A percentile compares a stretch with the other conserved stretches of the same genome.
Conservation (phyloP, 2,329 filamentous ascomycete species). For the Phyllosticta citribraziliensis region DNA sequence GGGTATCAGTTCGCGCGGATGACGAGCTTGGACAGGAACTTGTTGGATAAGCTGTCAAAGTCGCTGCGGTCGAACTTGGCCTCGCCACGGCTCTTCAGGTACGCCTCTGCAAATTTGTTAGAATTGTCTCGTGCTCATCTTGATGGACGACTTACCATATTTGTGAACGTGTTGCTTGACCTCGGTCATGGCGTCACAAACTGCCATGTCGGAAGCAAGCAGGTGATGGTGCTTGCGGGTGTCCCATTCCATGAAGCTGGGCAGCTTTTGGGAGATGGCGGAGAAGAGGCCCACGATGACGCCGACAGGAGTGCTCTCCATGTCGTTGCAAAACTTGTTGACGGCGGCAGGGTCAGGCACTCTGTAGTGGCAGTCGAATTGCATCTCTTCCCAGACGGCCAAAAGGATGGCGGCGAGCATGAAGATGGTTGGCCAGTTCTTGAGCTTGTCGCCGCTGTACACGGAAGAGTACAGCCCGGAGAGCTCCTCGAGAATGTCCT, state of each 20-base stretch:
- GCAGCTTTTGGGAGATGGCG: constrained; percentile 93
- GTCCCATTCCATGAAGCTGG: constrained; percentile 89
- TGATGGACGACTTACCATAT: constrained; percentile 59
- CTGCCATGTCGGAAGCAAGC: constrained; percentile 80
- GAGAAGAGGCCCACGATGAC: constrained; percentile 96
- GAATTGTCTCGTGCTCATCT: not conserved
- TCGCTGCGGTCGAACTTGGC: constrained; percentile 82
- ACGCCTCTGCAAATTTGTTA: constrained; percentile 53
- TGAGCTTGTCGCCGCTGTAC: constrained; percentile 92
- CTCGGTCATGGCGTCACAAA: constrained; percentile 94
- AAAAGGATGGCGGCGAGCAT: constrained; percentile 89
- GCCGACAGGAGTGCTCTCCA: constrained; percentile 92
- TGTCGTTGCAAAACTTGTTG: constrained; percentile 90
- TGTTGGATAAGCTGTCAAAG: constrained; percentile 93
- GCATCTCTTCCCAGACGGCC: constrained; percentile 96
- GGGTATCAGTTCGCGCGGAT: constrained; percentile 70
- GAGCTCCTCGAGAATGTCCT: constrained; percentile 89
- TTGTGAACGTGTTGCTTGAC: constrained; percentile 85
- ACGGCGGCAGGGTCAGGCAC: constrained; percentile 75
- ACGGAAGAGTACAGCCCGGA: constrained; percentile 92
- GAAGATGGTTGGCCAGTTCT: constrained; percentile 99
- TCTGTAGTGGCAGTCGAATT: constrained; percentile 96
- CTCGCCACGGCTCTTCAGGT: constrained; percentile 69
- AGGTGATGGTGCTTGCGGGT: constrained; percentile 82
- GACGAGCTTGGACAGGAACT: constrained; percentile 92